Base-by-base conservation (phyloP, 1,284 basidiomycete genomes). In the Rhodotorula sp. region DNA sequence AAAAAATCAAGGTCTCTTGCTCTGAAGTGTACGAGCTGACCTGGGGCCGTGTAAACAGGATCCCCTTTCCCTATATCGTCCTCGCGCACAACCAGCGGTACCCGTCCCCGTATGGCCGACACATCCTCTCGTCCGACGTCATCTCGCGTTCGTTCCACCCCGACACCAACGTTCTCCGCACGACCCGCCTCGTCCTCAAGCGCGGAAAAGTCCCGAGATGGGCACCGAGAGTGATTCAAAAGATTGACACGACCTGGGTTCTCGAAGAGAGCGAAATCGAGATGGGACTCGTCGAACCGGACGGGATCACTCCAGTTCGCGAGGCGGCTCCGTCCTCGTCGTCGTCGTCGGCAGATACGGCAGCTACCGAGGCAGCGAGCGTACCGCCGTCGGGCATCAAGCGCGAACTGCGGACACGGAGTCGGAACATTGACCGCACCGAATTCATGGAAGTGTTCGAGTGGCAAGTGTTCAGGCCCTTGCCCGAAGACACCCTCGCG, bases 41-140 rank as follows among this genome's bases (percentile, higher is more conserved):
- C 21, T 23, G n/a, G 14, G 10, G 6, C 34, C 34, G 34, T 34
- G 34, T 8, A 34, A 34, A 16, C 72, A 79, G 78, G 47, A 47
- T 76, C 61, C 74, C 76, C 8, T 74, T 78, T 64, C 54, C 69
- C 3, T 64, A 69, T 61, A 64, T 80, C 62, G 62, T 70, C 21
- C 74, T 74, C 26, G 81, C 81, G 2, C 82, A 81, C 77, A 81
- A 81, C 64, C 78, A 80, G 26, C 78, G 82, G 34, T 83, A 82
- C 68, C 82, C 82, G 0, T 83, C 82, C n/a, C 81, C 82, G 16
- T 80, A 78, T 51, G 79, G 81, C 3, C 69, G 75, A 4, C 82
- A 83, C 70, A 81, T 83, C 54, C 74, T 83, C 31, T 80, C 80
- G 26, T 80, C 80, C 18, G 82, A 83, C 69, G 81, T 82, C 18